Base-by-base conservation (phyloP, 768 basidiomycete genomes). In the Tremella mesenterica region DNA sequence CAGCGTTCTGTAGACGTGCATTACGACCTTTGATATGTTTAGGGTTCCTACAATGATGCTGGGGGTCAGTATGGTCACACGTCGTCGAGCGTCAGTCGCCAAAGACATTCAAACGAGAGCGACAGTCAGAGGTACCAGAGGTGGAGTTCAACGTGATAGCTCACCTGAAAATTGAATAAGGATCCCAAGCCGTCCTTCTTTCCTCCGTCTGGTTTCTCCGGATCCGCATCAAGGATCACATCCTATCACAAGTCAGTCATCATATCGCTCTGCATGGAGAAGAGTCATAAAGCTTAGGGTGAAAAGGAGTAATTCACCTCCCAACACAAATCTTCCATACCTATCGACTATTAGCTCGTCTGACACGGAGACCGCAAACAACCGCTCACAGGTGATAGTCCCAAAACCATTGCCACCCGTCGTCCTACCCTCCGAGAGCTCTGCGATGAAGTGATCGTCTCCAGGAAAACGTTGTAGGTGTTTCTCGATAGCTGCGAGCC, bases 321-420 rank as follows among this genome's bases (percentile, higher is more conserved):
- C 67, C 67, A 69, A 53, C 67, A 69, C 30, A 48, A 51, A 44
- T 69, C 64, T 23, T 69, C 67, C 58, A 69, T 63, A 43, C 65
- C 65, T 67, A 27, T 13, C 16, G 5, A 23, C 57, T 56, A 54
- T 54, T 36, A n/a, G 8, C 6, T 8, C 16, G 12, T 28, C 18
- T 16, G 29, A 12, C 38, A 27, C 2, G 10, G 44, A n/a, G 27
- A 16, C 23, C 14, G 25, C 27, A 16, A 31, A 4, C 16, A 25
- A 5, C 0, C 13, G 56, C 65, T 61, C 53, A 65, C 67, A 69
- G 23, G 64, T 69, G 13, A 60, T 56, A 0, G 53, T 44, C 0
- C 64, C 67, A 48, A 61, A 69, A 1, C 67, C 67, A 51, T 63
- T 64, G 5, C 67, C 67, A 16, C 58, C 64, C 13, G 27, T 58